Percentiles rank a stretch among this genome's conserved stretches.
Evolutionary conservation across 805 yeast species (phyloP).

Genomic region (Saccharomycopsis oosterbeekiorum): DNA sequence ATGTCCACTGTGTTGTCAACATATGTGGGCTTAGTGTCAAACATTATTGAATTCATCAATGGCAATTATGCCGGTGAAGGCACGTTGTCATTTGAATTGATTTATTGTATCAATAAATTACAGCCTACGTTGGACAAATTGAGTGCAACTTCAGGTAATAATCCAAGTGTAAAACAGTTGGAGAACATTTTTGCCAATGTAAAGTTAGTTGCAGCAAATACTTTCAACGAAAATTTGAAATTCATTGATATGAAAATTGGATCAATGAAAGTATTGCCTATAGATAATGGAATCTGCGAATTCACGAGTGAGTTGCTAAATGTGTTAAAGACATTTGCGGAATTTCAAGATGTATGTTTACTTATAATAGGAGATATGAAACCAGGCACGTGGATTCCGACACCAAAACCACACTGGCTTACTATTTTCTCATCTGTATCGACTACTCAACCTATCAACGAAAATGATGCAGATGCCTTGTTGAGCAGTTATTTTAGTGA

Average conservation of each 20-base stretch:
- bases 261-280: constrained; percentile 39
- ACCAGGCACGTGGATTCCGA: constrained; percentile 62
- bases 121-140: constrained; percentile 24
- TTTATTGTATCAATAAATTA: constrained; percentile 36
- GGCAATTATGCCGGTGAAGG: constrained; percentile 38
- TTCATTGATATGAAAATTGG: constrained; percentile 44
- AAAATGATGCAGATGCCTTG: constrained; percentile 38
- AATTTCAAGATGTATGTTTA: constrained; percentile 41
- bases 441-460: constrained; percentile 29
- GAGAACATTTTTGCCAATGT: constrained; percentile 22
- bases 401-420: constrained; percentile 46
- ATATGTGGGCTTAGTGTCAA: constrained; percentile 30
- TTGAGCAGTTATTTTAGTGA: constrained; percentile 67
- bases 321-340: constrained; percentile 53
- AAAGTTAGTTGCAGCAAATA: constrained; percentile 23
- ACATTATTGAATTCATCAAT: constrained; percentile 32
- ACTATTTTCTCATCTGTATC: constrained; percentile 39
- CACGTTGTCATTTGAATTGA: constrained; percentile 46
- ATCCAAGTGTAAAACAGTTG: constrained; percentile 20
- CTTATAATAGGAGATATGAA: constrained; percentile 40
- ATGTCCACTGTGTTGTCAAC: constrained; percentile 29
- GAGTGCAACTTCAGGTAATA: constrained; percentile 18
- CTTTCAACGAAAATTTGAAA: constrained; percentile 49
- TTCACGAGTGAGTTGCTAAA: constrained; percentile 66
- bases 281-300: constrained; percentile 64